Conservation (phyloP, 768 basidiomycete genomes). For the Pleurotus pulmonarius region DNA sequence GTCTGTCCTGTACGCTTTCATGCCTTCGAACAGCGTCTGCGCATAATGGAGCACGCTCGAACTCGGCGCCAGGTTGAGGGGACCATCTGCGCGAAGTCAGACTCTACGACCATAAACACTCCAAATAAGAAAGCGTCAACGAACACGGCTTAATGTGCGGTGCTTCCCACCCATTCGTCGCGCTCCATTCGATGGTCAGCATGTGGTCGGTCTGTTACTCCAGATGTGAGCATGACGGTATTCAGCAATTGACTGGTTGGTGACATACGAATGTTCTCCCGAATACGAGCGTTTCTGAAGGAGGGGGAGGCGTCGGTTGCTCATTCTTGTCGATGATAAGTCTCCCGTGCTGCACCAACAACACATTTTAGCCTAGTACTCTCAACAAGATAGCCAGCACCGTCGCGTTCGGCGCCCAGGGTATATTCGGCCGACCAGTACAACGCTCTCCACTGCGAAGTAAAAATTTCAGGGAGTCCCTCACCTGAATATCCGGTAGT, state of each 20-base stretch:
- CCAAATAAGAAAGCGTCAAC: slow-evolving; percentile 21
- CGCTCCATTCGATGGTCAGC: slow-evolving; percentile 76
- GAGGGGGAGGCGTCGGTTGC: slow-evolving; percentile 60
- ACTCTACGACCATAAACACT: slow-evolving; percentile 3
- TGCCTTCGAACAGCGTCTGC: slow-evolving; percentile 86
- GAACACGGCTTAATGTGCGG: slow-evolving; percentile 83
- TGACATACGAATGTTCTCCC: slow-evolving; percentile 77
- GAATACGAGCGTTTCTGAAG: slow-evolving; percentile 68
- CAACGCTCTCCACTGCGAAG: not conserved
- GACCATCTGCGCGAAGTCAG: slow-evolving; percentile 48
- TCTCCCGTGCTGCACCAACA: slow-evolving; percentile 38
- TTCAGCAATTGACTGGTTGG: not conserved
- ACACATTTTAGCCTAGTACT: no score
- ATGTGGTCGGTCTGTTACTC: slow-evolving; percentile 74
- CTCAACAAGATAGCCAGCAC: not conserved
- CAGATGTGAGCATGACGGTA: not conserved
- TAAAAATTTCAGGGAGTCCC: not conserved
- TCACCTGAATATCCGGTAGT: slow-evolving; percentile 3
- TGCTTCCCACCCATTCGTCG: slow-evolving; percentile 70
- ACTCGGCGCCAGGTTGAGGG: slow-evolving; percentile 72
- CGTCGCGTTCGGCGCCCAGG: not conserved
- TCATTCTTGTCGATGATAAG: slow-evolving; percentile 46
- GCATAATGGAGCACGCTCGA: slow-evolving; percentile 89
- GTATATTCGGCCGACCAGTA: not conserved
- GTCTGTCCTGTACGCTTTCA: slow-evolving; percentile 86